Percentiles rank a stretch among this genome's conserved stretches.
phyloP scores from a whole-genome alignment of 352 stramenopile species.

The Pythium utonaiense region DNA sequence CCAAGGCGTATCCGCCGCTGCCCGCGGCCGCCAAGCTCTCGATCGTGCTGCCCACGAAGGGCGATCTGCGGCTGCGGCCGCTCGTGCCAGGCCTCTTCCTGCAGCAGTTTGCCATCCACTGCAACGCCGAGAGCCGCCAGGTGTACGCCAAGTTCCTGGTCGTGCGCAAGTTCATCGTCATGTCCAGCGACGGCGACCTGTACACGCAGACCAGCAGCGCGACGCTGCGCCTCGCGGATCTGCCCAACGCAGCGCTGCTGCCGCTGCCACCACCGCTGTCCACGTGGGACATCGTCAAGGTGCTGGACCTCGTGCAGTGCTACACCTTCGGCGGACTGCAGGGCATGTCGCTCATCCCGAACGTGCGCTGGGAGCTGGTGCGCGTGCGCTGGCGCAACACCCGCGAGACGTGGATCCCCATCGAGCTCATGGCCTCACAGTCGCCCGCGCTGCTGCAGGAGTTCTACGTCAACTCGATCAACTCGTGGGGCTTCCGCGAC shows the following conservation, averaged over 20 bases:
- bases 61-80: slow-evolving; percentile 54
- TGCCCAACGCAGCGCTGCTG: slow-evolving; percentile 46
- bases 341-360: slow-evolving; percentile 18
- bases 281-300: slow-evolving; percentile 53
- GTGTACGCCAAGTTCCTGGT: slow-evolving; percentile 59
- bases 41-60: slow-evolving; percentile 46
- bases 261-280: slow-evolving; percentile 43
- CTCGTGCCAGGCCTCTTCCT: slow-evolving; percentile 44
- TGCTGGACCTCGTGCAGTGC: slow-evolving; percentile 73
- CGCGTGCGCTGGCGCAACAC: slow-evolving; percentile 63
- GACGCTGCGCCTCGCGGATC: slow-evolving; percentile 33
- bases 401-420: slow-evolving; percentile 63
- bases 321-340: slow-evolving; percentile 12
- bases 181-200: slow-evolving; percentile 63
- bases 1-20: slow-evolving; percentile 58
- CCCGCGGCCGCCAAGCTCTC: slow-evolving; percentile 31
- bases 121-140: slow-evolving; percentile 32
- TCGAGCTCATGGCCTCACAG: slow-evolving; percentile 46
- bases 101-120: slow-evolving; percentile 52
- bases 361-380: slow-evolving; percentile 62
- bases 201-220: slow-evolving; percentile 44
- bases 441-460: slow-evolving; percentile 48
- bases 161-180: slow-evolving; percentile 68
- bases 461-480: slow-evolving; percentile 77
- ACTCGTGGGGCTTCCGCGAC: slow-evolving; percentile 61